Evolutionary conservation across 352 stramenopile species (phyloP), one percentile per base, ranked within the genome.

Genomic region (Saprolegnia parasitica): DNA sequence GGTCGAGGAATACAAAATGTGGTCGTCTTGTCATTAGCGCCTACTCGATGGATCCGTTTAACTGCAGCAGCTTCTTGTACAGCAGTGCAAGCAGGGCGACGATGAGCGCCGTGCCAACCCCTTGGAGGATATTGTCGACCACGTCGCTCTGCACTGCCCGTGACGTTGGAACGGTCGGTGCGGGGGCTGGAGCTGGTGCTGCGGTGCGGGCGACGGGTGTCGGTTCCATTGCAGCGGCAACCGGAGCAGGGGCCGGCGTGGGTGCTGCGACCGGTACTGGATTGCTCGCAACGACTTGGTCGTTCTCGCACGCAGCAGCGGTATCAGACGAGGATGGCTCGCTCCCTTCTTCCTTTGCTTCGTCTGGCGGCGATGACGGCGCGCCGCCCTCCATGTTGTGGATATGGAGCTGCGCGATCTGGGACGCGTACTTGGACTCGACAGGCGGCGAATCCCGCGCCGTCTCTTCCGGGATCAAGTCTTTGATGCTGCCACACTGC

Each of bases 11-110:
- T 49, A n/a, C 42, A n/a, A 49, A n/a, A 35, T 35, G 29, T 35
- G 29, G 29, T 35, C 29, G 10, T n/a, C 3, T n/a, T n/a, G 18
- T 2, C 42, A 10, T 49, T 49, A 4, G 13, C 13, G 1, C 10
- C 18, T 49, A 49, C 18, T 49, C 52, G n/a, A 70, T 61, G 9
- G 6, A 61, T 40, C 85, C 85, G 40, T 93, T 80, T 70, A 82
- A 77, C 68, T 93, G 84, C 29, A 93, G 72, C n/a, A 93, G 73
- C 65, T 89, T 89, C 71, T 88, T 90, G 76, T 93, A 93, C 21
- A 93, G 67, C 29, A 93, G 54, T 0, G 81, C 85, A 64, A 93
- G 87, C 13, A 93, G 73, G 37, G 83, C 85, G 5, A 91, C 74
- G 5, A 87, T 74, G 13, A 90, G 78, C 5, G 76, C 83, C 37